Percentiles rank a stretch among this genome's conserved stretches.
Evolutionary conservation across 371 early-diverging fungal species (phyloP).

Genomic region (Syncephalastrum monosporum): DNA sequence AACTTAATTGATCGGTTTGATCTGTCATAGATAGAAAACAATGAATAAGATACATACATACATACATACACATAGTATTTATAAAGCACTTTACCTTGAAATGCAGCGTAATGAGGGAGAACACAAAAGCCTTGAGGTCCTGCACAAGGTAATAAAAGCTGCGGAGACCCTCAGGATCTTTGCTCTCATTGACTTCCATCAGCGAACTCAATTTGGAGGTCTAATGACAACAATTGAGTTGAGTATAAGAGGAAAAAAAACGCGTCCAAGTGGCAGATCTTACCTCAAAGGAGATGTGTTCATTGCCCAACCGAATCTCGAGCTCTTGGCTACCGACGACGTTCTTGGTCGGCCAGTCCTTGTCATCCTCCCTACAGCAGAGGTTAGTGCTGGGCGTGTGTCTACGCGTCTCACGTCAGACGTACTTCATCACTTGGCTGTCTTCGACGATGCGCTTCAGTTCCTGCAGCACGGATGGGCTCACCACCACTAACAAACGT

Average conservation of each 20-base stretch:
- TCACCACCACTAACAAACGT: slow-evolving; percentile 65
- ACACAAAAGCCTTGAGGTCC: slow-evolving; percentile 94
- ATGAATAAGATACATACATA: no score
- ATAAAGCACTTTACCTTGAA: slow-evolving; percentile 77
- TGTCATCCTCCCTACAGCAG: slow-evolving; percentile 80
- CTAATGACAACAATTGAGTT: slow-evolving; percentile 29
- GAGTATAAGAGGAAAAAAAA: not conserved
- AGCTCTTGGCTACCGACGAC: slow-evolving; percentile 92
- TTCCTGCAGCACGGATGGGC: slow-evolving; percentile 79
- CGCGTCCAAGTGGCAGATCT: slow-evolving; percentile 11
- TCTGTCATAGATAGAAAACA: no score
- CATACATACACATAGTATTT: no score
- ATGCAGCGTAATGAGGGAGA: slow-evolving; percentile 91
- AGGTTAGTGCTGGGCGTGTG: not conserved
- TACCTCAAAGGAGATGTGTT: slow-evolving; percentile 94
- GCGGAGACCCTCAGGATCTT: slow-evolving; percentile 94
- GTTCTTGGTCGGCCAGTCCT: slow-evolving; percentile 90
- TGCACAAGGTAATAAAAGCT: slow-evolving; percentile 96
- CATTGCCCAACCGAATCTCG: slow-evolving; percentile 87
- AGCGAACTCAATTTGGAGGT: slow-evolving; percentile 92
- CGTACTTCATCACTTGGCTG: slow-evolving; percentile 86
- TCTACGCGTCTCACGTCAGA: not conserved
- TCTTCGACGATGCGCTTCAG: slow-evolving; percentile 86
- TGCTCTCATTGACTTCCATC: slow-evolving; percentile 83
- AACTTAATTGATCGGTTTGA: no score